Conservation (phyloP, 805 yeast genomes). For the Starmerella sp. region DNA sequence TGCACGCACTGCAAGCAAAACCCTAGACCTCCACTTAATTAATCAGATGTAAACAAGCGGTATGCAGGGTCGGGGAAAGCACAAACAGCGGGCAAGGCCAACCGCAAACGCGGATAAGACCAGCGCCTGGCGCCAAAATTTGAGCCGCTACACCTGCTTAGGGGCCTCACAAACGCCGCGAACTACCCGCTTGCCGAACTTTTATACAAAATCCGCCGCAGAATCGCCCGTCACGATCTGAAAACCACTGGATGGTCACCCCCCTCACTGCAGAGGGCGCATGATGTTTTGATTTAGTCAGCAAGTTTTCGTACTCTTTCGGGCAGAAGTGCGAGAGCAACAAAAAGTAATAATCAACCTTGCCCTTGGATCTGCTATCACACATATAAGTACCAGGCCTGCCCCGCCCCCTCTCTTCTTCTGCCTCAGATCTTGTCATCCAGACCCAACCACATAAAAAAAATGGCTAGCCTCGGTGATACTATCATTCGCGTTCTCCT, state of each 20-base stretch:
- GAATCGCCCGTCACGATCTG: neutral
- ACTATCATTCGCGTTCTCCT: constrained; percentile 60
- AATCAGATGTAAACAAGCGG: constrained; percentile 6
- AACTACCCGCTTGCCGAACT: too few species aligned
- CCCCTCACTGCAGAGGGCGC: constrained; percentile 2
- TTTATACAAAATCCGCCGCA: too few species aligned
- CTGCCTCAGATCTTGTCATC: neutral
- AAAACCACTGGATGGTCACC: neutral
- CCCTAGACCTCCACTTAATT: neutral
- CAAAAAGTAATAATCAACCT: constrained; percentile 9
- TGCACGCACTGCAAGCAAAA: neutral
- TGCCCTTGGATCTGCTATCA: constrained; percentile 13
- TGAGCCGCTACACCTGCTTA: too few species aligned
- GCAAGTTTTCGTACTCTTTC: constrained; percentile 12
- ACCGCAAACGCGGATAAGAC: neutral
- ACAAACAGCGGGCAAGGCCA: neutral
- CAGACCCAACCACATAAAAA: neutral
- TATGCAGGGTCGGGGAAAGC: neutral
- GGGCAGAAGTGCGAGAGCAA: constrained; percentile 16
- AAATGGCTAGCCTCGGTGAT: constrained; percentile 60
- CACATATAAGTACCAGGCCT: constrained; percentile 14
- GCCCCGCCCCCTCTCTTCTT: constrained; percentile 10
- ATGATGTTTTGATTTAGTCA: constrained; percentile 17
- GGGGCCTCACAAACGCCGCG: too few species aligned
- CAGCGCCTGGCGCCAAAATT: too few species aligned